These are phyloP conservation scores for Pontederia crassipes DNA, from an alignment of 176 grass and related monocot species.

Conservation along the genomic window DNA sequence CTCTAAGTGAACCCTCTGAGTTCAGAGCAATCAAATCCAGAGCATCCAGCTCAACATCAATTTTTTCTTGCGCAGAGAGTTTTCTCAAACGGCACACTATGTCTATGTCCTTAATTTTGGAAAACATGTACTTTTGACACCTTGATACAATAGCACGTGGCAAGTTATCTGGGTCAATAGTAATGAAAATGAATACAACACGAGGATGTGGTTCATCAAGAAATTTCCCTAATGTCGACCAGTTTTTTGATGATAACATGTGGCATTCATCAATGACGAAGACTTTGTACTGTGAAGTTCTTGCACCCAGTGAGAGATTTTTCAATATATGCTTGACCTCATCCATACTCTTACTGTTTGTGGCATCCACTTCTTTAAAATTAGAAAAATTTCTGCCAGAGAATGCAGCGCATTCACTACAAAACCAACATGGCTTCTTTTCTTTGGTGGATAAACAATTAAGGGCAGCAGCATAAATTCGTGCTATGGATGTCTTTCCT, in stretches of 20 bases:
- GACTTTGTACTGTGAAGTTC: slow-evolving; percentile 62
- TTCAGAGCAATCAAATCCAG: slow-evolving; percentile 59
- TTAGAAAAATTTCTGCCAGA: slow-evolving; percentile 43
- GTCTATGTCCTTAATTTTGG: slow-evolving; percentile 56
- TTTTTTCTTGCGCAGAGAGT: slow-evolving; percentile 47
- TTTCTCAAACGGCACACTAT: slow-evolving; percentile 39
- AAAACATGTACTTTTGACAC: slow-evolving; percentile 54
- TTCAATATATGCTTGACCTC: slow-evolving; percentile 56
- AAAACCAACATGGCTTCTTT: slow-evolving; percentile 67
- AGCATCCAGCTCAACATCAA: slow-evolving; percentile 54
- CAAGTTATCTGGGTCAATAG: slow-evolving; percentile 37
- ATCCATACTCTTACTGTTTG: slow-evolving; percentile 46
- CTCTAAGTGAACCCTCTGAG: slow-evolving; percentile 53
- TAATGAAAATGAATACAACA: slow-evolving; percentile 55
- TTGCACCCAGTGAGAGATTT: slow-evolving; percentile 56
- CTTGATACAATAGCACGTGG: slow-evolving; percentile 42
- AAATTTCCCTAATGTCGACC: slow-evolving; percentile 64
- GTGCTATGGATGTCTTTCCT: slow-evolving; percentile 72
- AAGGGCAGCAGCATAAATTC: slow-evolving; percentile 62
- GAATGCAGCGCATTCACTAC: slow-evolving; percentile 48
- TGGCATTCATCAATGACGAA: slow-evolving; percentile 64
- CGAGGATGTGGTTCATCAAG: slow-evolving; percentile 39
- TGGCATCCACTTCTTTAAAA: slow-evolving; percentile 67
- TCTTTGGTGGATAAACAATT: slow-evolving; percentile 43
- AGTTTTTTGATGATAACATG: slow-evolving; percentile 40